Evolutionary conservation across 176 grass and related monocot species (phyloP).

Genomic region (Hsuehochloa calcarea): DNA sequence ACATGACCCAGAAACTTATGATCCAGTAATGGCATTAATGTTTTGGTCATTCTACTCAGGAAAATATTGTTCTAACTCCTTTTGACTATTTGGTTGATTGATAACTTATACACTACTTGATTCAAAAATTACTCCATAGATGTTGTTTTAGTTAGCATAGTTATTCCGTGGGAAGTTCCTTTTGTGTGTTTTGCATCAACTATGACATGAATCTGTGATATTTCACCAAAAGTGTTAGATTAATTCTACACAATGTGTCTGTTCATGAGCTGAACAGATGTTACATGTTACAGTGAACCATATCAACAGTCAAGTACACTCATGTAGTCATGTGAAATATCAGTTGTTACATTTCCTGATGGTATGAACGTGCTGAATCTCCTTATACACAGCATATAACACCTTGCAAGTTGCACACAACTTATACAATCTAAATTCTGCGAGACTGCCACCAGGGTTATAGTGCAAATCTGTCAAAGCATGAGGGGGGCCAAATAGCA

Average conservation of each 20-base stretch:
- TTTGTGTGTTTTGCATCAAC: neutral
- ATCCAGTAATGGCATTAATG: neutral
- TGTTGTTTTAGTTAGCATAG: neutral
- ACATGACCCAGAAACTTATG: neutral
- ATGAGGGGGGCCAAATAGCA: too few species aligned
- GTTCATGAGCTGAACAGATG: neutral
- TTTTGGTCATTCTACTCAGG: neutral
- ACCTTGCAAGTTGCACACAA: neutral
- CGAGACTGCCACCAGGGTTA: neutral
- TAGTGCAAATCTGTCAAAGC: too few species aligned
- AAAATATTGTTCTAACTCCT: slow-evolving; percentile 7
- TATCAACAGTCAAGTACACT: neutral
- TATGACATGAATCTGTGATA: neutral
- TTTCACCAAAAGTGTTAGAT: slow-evolving; percentile 2
- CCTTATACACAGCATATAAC: neutral
- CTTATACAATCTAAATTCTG: neutral
- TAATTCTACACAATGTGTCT: neutral
- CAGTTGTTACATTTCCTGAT: slow-evolving; percentile 18
- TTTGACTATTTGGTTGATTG: neutral
- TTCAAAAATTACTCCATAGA: neutral
- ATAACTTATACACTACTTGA: neutral
- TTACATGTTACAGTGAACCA: neutral
- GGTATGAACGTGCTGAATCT: neutral
- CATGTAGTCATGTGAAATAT: neutral
- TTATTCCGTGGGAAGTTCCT: neutral